These are phyloP conservation scores for Pontederia crassipes DNA, from an alignment of 176 grass and related monocot species.

Conservation along the genomic window DNA sequence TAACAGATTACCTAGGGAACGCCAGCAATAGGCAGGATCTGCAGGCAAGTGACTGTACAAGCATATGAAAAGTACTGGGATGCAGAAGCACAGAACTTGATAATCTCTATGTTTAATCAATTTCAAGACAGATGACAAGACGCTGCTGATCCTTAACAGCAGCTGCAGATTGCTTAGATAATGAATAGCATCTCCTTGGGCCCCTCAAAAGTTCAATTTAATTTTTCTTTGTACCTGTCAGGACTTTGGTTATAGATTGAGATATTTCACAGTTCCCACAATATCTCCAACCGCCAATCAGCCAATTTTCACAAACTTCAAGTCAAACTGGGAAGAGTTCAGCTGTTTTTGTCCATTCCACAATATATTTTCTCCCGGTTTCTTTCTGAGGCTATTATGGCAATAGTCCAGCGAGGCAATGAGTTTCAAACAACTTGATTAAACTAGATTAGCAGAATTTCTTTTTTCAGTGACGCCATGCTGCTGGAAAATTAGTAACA, in stretches of 20 bases:
- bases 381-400: too few relatives aligned
- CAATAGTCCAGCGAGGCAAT: too few relatives aligned
- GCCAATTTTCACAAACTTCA: not conserved
- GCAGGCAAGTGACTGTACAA: not conserved
- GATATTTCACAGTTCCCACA: slow-evolving; percentile 6
- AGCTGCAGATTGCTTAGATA: slow-evolving; percentile 26
- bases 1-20: not conserved
- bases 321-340: not conserved
- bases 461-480: too few relatives aligned
- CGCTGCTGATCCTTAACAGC: slow-evolving; percentile 17
- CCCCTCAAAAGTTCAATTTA: slow-evolving; percentile 14
- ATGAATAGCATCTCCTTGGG: slow-evolving; percentile 35
- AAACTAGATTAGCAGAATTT: too few relatives aligned
- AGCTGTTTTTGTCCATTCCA: too few relatives aligned
- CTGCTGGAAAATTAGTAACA: too few relatives aligned
- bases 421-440: too few relatives aligned
- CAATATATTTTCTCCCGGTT: too few relatives aligned
- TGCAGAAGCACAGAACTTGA: slow-evolving; percentile 14
- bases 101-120: not conserved
- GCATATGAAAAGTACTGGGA: slow-evolving; percentile 13
- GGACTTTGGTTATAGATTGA: not conserved
- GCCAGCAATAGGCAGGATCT: slow-evolving; percentile 1
- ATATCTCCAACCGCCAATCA: not conserved
- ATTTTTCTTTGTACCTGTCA: slow-evolving; percentile 6
- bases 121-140: slow-evolving; percentile 17